Base-by-base conservation (phyloP, 2,329 filamentous ascomycete genomes). In the Plenodomus lindquistii region DNA sequence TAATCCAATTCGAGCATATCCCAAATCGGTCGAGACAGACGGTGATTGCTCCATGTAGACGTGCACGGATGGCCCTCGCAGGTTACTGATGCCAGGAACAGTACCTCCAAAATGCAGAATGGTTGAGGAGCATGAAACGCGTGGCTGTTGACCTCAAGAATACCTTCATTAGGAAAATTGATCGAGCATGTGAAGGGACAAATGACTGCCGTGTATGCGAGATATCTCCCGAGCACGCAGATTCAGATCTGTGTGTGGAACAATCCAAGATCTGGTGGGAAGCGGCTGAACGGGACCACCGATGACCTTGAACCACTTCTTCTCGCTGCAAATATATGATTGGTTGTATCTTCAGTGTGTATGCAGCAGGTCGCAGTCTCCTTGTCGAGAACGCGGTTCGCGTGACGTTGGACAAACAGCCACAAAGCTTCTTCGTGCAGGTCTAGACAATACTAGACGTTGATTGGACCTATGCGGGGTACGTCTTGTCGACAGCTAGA, bases 401-500 rank as follows among this genome's bases (percentile, higher is more conserved):
- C 42, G 43, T 44, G 34, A 50, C 40, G 46, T 53, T 46, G 37
- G 40, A 27, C 41, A 44, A 42, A 39, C 36, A 50, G 47, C 42
- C 45, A 49, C 37, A 31, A 46, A 44, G 40, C 43, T 48, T 50
- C 44, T 17, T 41, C 21, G 44, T 39, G 44, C 37, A 27, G 49
- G 40, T 27, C 41, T 50, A 36, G 46, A 35, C 41, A 34, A 42
- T 46, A 6, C 45, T 37, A 50, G 50, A 54, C 43, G 27, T 19
- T 36, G 17, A 46, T 37, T 50, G 43, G 42, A 42, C 40, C 27
- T 31, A 45, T 48, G 44, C 42, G 47, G 49, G 46, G 47, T 52
- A 29, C 39, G 11, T 31, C 6, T 31, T 31, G 27, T 29, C 31
- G 37, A 45, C 44, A 40, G 43, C 37, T 37, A 46, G 27, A 38